phyloP scores from a whole-genome alignment of 2,329 filamentous ascomycete genomes.

The Aureobasidium subglaciale region DNA sequence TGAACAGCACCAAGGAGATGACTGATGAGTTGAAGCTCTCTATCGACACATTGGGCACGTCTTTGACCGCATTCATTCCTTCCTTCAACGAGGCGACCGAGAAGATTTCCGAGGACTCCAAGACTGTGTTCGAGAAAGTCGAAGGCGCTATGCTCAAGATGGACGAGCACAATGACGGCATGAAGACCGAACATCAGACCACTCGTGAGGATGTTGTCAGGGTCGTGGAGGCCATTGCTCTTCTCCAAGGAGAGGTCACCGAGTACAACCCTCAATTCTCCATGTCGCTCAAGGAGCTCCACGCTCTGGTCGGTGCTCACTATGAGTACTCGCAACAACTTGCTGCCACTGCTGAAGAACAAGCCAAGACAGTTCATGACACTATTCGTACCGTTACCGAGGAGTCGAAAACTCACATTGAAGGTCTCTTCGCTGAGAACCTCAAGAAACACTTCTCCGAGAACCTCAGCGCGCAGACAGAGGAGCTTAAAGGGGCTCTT shows the following conservation, averaged over 20 bases:
- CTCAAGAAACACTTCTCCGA: slow-evolving; percentile 17
- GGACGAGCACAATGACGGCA: slow-evolving; percentile 66
- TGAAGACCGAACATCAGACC: slow-evolving; percentile 71
- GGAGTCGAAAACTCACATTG: slow-evolving; percentile 36
- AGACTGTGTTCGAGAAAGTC: slow-evolving; percentile 75
- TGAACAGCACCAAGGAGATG: slow-evolving; percentile 68
- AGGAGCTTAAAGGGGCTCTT: slow-evolving; percentile 13
- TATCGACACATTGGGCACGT: slow-evolving; percentile 72
- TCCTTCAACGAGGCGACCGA: slow-evolving; percentile 65
- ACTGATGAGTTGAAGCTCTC: slow-evolving; percentile 82
- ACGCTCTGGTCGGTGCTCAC: slow-evolving; percentile 74
- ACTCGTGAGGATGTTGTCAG: slow-evolving; percentile 76
- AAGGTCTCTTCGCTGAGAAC: slow-evolving; percentile 29
- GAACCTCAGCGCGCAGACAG: slow-evolving; percentile 11
- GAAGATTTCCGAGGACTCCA: slow-evolving; percentile 80
- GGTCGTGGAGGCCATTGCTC: slow-evolving; percentile 64
- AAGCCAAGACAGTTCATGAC: slow-evolving; percentile 38
- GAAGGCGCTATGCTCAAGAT: slow-evolving; percentile 70
- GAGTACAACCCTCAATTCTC: slow-evolving; percentile 87
- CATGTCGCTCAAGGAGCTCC: slow-evolving; percentile 77
- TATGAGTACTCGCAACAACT: slow-evolving; percentile 74
- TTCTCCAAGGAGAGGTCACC: slow-evolving; percentile 67
- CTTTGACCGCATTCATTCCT: slow-evolving; percentile 40
- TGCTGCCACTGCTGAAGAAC: slow-evolving; percentile 28
- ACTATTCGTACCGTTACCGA: slow-evolving; percentile 36